These are phyloP conservation scores for Cryptococcus amylolentus DNA, from an alignment of 1,284 basidiomycete genomes.

Conservation along the genomic window DNA sequence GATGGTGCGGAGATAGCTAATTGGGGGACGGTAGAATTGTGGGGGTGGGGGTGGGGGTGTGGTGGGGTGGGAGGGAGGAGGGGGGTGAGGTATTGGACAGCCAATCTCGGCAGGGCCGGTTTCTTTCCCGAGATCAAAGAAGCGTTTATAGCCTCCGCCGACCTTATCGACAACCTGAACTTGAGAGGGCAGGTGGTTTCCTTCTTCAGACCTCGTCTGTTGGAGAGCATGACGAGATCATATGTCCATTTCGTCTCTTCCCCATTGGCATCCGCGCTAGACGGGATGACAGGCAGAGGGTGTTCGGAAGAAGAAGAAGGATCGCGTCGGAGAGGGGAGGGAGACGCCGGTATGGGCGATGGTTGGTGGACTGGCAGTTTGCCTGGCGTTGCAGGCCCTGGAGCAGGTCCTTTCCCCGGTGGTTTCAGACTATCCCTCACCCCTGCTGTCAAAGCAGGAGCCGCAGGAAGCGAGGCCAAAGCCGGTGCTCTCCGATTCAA, in stretches of 20 bases:
- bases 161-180: neutral
- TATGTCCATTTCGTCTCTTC: no score
- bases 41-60: neutral
- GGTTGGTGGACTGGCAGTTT: neutral
- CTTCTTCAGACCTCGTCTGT: no score
- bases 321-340: no score
- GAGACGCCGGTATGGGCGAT: no score
- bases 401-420: neutral
- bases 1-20: constrained; percentile 25
- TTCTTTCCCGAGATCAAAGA: neutral
- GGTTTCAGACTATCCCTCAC: neutral
- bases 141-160: neutral
- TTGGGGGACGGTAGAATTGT: constrained; percentile 2
- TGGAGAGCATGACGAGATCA: no score
- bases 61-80: constrained; percentile 7
- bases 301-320: no score
- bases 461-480: neutral
- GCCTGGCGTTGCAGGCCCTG: constrained; percentile 2
- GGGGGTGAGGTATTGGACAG: neutral
- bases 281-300: no score
- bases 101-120: neutral
- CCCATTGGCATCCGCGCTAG: no score
- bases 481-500: constrained; percentile 36
- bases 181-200: neutral
- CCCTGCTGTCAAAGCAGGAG: neutral